phyloP scores from a whole-genome alignment of 352 stramenopile species.

The Phytophthora palmivora region DNA sequence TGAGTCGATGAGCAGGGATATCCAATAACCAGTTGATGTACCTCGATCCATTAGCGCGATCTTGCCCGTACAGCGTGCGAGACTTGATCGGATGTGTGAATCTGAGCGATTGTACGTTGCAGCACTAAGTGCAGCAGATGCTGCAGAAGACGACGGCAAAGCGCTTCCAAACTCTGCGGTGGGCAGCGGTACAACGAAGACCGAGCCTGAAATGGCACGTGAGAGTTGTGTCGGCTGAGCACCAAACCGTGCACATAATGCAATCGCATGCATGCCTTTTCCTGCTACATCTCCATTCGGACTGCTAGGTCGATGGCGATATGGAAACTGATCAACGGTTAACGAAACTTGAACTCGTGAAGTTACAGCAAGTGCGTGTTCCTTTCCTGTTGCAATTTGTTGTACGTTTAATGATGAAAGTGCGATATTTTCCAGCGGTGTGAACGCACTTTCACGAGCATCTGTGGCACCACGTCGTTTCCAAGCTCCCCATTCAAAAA shows the following conservation, averaged over 20 bases:
- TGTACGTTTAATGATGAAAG: slow-evolving; percentile 59
- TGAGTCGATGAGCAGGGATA: slow-evolving; percentile 46
- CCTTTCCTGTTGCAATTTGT: slow-evolving; percentile 58
- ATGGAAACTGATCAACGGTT: slow-evolving; percentile 43
- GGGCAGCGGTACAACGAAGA: slow-evolving; percentile 32
- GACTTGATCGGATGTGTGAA: slow-evolving; percentile 50
- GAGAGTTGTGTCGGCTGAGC: slow-evolving; percentile 48
- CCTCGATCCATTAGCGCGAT: slow-evolving; percentile 66
- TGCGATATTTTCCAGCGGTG: slow-evolving; percentile 48
- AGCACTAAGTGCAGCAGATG: slow-evolving; percentile 38
- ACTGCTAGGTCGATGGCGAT: slow-evolving; percentile 18
- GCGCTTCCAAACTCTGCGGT: slow-evolving; percentile 13
- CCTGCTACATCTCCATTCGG: slow-evolving; percentile 11
- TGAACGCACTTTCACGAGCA: slow-evolving; percentile 61
- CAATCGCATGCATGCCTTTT: slow-evolving; percentile 40
- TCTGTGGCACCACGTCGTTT: slow-evolving; percentile 51
- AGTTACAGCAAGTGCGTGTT: slow-evolving; percentile 65
- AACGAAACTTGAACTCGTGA: slow-evolving; percentile 59
- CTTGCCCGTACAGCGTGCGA: slow-evolving; percentile 52
- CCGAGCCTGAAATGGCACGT: slow-evolving; percentile 45
- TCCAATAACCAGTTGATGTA: slow-evolving; percentile 61
- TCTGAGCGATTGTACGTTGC: slow-evolving; percentile 58
- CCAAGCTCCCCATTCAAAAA: slow-evolving; percentile 81
- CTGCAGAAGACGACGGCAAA: slow-evolving; percentile 12
- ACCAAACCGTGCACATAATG: slow-evolving; percentile 64